phyloP scores from a whole-genome alignment of 1,139 yeast species.

The Blastobotrys petasosporus region DNA sequence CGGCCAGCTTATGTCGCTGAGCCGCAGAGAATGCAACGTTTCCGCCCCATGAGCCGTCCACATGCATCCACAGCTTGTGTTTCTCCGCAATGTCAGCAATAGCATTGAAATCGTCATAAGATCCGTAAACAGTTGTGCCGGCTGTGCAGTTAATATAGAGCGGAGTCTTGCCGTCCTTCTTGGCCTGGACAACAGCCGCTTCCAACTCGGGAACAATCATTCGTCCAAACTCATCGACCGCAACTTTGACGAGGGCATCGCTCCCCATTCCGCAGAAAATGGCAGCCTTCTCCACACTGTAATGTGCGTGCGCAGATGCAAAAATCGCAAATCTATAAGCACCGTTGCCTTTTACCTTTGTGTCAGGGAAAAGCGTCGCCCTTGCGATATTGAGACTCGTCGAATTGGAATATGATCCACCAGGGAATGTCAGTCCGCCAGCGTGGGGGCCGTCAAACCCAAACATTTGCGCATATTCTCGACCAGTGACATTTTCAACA shows the following conservation, averaged over 20 bases:
- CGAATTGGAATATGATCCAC: slow-evolving; percentile 83
- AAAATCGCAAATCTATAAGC: slow-evolving; percentile 58
- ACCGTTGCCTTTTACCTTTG: slow-evolving; percentile 57
- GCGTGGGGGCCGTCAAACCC: slow-evolving; percentile 50
- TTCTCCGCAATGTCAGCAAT: slow-evolving; percentile 51
- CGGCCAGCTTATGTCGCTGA: slow-evolving; percentile 47
- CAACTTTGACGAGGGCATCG: slow-evolving; percentile 55
- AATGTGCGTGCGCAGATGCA: slow-evolving; percentile 70
- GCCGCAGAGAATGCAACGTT: slow-evolving; percentile 60
- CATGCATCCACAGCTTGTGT: slow-evolving; percentile 65
- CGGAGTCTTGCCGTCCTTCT: slow-evolving; percentile 56
- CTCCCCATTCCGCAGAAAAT: slow-evolving; percentile 71
- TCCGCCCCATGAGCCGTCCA: slow-evolving; percentile 93
- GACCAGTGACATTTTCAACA: slow-evolving; percentile 64
- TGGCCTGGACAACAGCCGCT: slow-evolving; percentile 41
- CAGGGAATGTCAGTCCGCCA: slow-evolving; percentile 82
- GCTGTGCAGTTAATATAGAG: slow-evolving; percentile 78
- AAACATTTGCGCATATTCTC: slow-evolving; percentile 62
- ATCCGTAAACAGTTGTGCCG: slow-evolving; percentile 85
- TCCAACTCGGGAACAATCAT: slow-evolving; percentile 50
- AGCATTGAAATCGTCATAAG: slow-evolving; percentile 62
- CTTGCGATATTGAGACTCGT: slow-evolving; percentile 78
- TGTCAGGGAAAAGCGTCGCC: slow-evolving; percentile 59
- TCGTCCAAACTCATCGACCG: slow-evolving; percentile 50
- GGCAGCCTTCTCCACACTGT: slow-evolving; percentile 78